Evolutionary conservation across 1,284 basidiomycete genomes (phyloP).

Genomic region (Cystobasidium sp.): DNA sequence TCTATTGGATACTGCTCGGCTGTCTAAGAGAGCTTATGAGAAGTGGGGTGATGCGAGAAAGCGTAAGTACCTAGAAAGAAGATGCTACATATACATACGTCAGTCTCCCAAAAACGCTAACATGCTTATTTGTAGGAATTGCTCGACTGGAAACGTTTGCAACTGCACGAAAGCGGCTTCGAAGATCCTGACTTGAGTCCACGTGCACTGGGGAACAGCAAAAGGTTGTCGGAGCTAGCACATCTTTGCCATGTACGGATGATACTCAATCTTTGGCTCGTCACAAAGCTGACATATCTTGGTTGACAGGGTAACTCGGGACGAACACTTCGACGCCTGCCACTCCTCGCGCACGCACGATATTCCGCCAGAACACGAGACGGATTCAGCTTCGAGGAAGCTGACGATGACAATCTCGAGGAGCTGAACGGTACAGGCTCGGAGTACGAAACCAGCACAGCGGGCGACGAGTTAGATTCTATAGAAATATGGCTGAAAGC

Average conservation of each 20-base stretch:
- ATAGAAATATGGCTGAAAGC: conserved; percentile 73
- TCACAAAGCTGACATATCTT: not conserved
- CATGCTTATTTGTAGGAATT: conserved; percentile 7
- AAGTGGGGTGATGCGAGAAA: conserved; percentile 67
- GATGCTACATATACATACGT: conserved; percentile 61
- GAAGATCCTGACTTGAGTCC: conserved; percentile 1
- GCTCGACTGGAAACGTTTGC: conserved; percentile 35
- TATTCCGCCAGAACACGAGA: conserved; percentile 63
- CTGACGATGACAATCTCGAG: not conserved
- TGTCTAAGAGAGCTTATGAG: conserved; percentile 79
- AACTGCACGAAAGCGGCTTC: conserved; percentile 28
- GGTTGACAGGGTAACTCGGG: conserved; percentile 78
- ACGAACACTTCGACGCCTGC: conserved; percentile 82
- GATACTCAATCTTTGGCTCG: not conserved
- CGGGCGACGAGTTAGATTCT: conserved; percentile 58
- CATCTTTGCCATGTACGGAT: conserved; percentile 69
- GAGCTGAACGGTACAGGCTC: not conserved
- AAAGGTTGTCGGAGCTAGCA: conserved; percentile 70
- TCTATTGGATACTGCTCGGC: conserved; percentile 89
- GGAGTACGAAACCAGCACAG: conserved; percentile 8
- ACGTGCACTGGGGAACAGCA: conserved; percentile 58
- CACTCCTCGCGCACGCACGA: conserved; percentile 84
- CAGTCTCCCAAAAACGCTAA: conserved; percentile 46
- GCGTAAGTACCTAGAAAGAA: conserved; percentile 32
- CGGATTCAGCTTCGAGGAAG: not conserved